Percentiles rank a stretch among this genome's conserved stretches.
Evolutionary conservation across 2,329 filamentous ascomycete genomes (phyloP).

Genomic region (Metarhizium guizhouense): DNA sequence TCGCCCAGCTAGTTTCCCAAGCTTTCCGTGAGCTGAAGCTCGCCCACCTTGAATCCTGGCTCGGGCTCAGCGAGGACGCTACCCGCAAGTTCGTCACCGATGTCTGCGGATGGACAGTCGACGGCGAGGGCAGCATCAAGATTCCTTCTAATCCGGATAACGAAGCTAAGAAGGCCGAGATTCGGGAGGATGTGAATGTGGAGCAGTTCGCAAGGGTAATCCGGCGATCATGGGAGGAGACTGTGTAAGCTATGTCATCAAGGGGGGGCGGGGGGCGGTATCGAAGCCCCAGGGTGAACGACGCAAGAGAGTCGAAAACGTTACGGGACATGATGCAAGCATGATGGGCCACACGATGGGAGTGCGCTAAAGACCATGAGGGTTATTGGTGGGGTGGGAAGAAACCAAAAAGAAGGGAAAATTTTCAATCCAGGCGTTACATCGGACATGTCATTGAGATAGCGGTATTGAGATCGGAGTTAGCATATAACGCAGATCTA

Average conservation of each 20-base stretch:
- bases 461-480: slow-evolving; percentile 23
- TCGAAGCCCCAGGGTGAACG: not conserved
- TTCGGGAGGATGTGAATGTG: slow-evolving; percentile 89
- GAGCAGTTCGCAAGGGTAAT: slow-evolving; percentile 78
- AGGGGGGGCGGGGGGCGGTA: not conserved
- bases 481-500: slow-evolving; percentile 17
- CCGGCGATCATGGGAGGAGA: slow-evolving; percentile 75
- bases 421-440: slow-evolving; percentile 24
- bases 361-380: not conserved
- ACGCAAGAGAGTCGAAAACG: slow-evolving; percentile 1
- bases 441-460: slow-evolving; percentile 26
- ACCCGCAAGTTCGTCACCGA: slow-evolving; percentile 73
- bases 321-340: not conserved
- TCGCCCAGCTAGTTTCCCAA: slow-evolving; percentile 79
- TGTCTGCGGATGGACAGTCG: slow-evolving; percentile 80
- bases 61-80: slow-evolving; percentile 59
- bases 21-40: slow-evolving; percentile 66
- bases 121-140: slow-evolving; percentile 55
- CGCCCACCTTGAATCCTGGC: slow-evolving; percentile 62
- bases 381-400: slow-evolving; percentile 16
- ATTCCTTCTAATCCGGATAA: slow-evolving; percentile 94
- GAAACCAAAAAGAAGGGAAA: slow-evolving; percentile 15
- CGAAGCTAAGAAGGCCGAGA: slow-evolving; percentile 91
- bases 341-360: slow-evolving; percentile 12
- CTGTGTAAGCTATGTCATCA: slow-evolving; percentile 15